Evolutionary conservation across 768 basidiomycete genomes (phyloP), one percentile per base, ranked within the genome.

Genomic region (Leucocoprinus leucothites): DNA sequence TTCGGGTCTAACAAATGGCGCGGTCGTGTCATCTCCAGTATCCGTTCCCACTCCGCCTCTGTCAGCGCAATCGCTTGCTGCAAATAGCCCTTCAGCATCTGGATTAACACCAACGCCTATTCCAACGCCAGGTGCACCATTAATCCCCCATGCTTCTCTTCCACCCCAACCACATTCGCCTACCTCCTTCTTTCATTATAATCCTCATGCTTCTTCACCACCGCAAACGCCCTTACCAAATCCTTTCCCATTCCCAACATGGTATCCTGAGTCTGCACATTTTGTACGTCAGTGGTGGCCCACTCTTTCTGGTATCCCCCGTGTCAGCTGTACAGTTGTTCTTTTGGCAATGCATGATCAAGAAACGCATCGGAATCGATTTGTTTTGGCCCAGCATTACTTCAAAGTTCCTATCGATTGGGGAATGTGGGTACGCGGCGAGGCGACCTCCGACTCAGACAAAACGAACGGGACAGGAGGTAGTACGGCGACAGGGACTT

Each of bases 221-320:
- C 60, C 28, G 35, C 56, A n/a, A 46, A 47, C 57, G 43, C 38
- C 28, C 14, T 52, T 65, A 42, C 71, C 73, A 0, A 87, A 87
- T 56, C 87, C 86, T 1, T 87, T 80, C 65, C 85, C 84, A 0
- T 80, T 78, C 62, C 85, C 84, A 0, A 76, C 78, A 0, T 89
- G 86, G 86, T 84, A 81, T 58, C 85, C 86, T 13, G 87, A 88
- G 63, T 81, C 79, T 48, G 86, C 86, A 0, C 87, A 89, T 68
- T 89, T 89, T 57, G 86, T 89, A 4, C 81, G 87, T 9, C 87
- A 89, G 58, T 89, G 87, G 87, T 89, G 87, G 87, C 87, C 87
- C 1, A 82, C 80, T 2, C 68, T 89, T 2, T 76, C 82, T 0
- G 73, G 76, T 1, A 79, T 88, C 11, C 87, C 84, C 1, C 75